Percentiles rank a stretch among this genome's conserved stretches.
Conservation (phyloP, 805 yeast genomes). For the Ogataea corticis region DNA sequence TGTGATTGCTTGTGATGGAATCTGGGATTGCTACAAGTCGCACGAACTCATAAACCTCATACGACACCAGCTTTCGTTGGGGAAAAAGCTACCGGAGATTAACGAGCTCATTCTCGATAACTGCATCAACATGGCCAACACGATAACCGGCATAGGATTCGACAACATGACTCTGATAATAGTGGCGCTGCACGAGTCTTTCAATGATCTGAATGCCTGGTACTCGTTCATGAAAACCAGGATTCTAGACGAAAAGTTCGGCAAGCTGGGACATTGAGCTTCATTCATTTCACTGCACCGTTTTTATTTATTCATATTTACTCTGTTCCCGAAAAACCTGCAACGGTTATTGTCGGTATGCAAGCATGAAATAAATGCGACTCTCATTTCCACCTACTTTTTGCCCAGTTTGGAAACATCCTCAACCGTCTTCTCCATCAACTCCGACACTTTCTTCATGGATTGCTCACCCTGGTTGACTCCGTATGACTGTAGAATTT, state of each 20-base stretch:
- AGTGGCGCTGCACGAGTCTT: constrained; percentile 54
- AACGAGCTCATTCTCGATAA: constrained; percentile 61
- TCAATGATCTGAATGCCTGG: constrained; percentile 52
- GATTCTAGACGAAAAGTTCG: constrained; percentile 38
- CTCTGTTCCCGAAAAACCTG: not conserved
- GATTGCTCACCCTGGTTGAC: constrained; percentile 68
- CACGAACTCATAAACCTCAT: constrained; percentile 53
- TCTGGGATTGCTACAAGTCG: constrained; percentile 73
- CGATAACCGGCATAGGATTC: constrained; percentile 75
- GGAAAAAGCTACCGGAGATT: constrained; percentile 58
- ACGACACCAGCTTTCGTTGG: constrained; percentile 57
- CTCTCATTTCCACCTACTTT: not conserved
- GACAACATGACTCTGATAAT: constrained; percentile 81
- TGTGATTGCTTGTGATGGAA: constrained; percentile 79
- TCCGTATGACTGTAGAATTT: constrained; percentile 46
- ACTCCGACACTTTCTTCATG: constrained; percentile 57
- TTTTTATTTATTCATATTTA: constrained; percentile 1
- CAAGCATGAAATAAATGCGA: not conserved
- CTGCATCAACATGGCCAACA: constrained; percentile 69
- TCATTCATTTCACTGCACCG: not conserved
- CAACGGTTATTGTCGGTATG: not conserved
- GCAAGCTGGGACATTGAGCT: constrained; percentile 16
- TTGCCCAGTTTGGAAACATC: not conserved
- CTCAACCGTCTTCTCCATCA: constrained; percentile 41
- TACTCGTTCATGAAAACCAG: constrained; percentile 48